Base-by-base conservation (phyloP, 495 filamentous ascomycete genomes). In the Talaromyces stipitatus region DNA sequence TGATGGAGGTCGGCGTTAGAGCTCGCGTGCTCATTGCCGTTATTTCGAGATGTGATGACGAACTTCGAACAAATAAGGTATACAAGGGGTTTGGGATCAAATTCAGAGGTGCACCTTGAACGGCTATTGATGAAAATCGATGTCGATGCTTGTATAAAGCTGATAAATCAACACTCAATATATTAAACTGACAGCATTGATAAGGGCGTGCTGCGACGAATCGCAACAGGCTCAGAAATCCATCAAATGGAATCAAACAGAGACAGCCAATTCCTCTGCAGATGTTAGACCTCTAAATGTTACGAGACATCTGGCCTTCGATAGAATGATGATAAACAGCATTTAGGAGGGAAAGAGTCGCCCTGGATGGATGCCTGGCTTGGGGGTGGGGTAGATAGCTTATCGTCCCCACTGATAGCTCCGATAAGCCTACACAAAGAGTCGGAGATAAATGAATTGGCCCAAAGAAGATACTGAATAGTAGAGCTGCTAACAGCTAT, bases 361-460 rank as follows among this genome's bases (percentile, higher is more conserved):
- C 6, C 30, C 30, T 7, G 7, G 30, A 2, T 45, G 14, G 38
- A 45, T 45, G 38, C 38, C 45, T 48, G 9, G 45, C 22, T 6
- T 7, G 30, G 30, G 30, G 11, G 45, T 48, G 45, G 45, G 45
- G 45, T 48, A 48, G 45, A 48, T 48, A 48, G 45, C 45, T 48
- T 24, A 47, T 47, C 45, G 23, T 47, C 45, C 23, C 45, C 45
- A 47, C 45, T 48, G 45, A 48, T 48, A 48, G 12, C n/a, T n/a
- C n/a, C n/a, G n/a, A n/a, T n/a, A n/a, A n/a, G n/a, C n/a, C n/a
- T n/a, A n/a, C n/a, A n/a, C n/a, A n/a, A n/a, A n/a, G n/a, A n/a
- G n/a, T n/a, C n/a, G n/a, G n/a, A n/a, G n/a, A n/a, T n/a, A n/a
- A n/a, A n/a, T n/a, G n/a, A n/a, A n/a, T n/a, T n/a, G n/a, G n/a